Conservation (phyloP, 495 filamentous ascomycete genomes). For the Xylona heveae region DNA sequence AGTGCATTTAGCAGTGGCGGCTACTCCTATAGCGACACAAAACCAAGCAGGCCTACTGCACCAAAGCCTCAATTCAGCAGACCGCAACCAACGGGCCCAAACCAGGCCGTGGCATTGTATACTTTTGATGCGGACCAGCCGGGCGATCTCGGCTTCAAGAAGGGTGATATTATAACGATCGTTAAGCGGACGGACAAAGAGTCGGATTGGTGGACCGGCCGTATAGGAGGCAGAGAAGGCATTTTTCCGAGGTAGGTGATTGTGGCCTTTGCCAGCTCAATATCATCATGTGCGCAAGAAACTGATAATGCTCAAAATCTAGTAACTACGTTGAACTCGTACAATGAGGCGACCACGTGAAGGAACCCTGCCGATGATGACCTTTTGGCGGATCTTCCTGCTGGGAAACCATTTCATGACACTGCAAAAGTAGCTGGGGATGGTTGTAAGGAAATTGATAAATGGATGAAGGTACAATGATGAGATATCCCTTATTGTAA, state of each 20-base stretch:
- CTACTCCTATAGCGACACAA: constrained; percentile 35
- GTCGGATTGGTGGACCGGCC: constrained; percentile 73
- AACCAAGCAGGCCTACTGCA: constrained; percentile 46
- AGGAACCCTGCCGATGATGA: background rate
- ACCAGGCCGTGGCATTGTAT: constrained; percentile 77
- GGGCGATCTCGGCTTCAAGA: constrained; percentile 88
- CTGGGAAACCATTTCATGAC: background rate
- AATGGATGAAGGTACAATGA: background rate
- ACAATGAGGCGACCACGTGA: background rate
- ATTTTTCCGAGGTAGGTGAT: constrained; percentile 17
- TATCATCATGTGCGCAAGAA: background rate
- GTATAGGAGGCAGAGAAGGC: constrained; percentile 28
- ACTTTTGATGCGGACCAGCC: constrained; percentile 88
- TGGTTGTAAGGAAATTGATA: too few relatives aligned
- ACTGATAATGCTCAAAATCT: background rate
- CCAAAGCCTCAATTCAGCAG: constrained; percentile 63
- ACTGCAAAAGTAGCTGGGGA: too few relatives aligned
- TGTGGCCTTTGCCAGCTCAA: constrained; percentile 4
- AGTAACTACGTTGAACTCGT: constrained; percentile 5
- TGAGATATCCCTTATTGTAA: background rate
- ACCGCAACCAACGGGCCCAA: constrained; percentile 43
- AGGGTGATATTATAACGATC: constrained; percentile 95
- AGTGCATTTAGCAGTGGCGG: constrained; percentile 28
- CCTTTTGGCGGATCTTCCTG: background rate
- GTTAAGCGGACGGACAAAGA: constrained; percentile 85